Conservation (phyloP, 176 grass and related monocot genomes). For the Ananas comosus region DNA sequence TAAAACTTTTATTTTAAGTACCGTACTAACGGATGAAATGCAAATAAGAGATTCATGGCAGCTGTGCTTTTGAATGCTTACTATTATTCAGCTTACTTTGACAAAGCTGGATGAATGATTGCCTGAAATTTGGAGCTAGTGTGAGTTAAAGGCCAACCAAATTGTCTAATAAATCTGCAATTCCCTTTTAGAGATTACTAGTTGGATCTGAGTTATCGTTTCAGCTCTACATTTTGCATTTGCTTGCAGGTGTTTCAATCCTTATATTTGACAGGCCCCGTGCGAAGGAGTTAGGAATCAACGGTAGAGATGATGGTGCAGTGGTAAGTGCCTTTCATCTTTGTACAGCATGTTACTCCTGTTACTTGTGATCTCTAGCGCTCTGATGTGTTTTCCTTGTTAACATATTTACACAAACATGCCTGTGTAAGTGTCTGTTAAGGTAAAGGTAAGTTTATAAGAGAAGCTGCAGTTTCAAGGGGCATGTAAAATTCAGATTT, state of each 20-base stretch:
- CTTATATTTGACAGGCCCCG: conserved; percentile 38
- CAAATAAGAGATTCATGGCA: too few relatives aligned
- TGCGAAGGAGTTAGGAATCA: conserved; percentile 47
- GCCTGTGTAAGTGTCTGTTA: too few relatives aligned
- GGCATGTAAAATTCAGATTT: too few relatives aligned
- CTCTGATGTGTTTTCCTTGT: neutral
- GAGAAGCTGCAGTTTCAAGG: too few relatives aligned
- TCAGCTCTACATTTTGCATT: conserved; percentile 13
- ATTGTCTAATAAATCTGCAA: neutral
- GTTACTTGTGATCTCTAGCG: neutral
- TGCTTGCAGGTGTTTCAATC: conserved; percentile 44
- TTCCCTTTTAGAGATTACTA: neutral
- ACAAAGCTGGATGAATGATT: too few relatives aligned
- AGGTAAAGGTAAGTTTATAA: too few relatives aligned
- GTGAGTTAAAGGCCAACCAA: neutral
- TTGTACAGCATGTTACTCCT: neutral
- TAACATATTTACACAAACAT: too few relatives aligned
- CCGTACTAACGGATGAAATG: too few relatives aligned
- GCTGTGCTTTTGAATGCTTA: too few relatives aligned
- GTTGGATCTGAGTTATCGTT: neutral
- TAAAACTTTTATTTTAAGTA: too few relatives aligned
- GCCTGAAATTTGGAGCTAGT: neutral
- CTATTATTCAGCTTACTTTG: too few relatives aligned
- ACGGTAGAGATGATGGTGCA: conserved; percentile 65
- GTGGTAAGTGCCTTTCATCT: conserved; percentile 39